Conservation (phyloP, 495 filamentous ascomycete genomes). For the Neurospora sp. region DNA sequence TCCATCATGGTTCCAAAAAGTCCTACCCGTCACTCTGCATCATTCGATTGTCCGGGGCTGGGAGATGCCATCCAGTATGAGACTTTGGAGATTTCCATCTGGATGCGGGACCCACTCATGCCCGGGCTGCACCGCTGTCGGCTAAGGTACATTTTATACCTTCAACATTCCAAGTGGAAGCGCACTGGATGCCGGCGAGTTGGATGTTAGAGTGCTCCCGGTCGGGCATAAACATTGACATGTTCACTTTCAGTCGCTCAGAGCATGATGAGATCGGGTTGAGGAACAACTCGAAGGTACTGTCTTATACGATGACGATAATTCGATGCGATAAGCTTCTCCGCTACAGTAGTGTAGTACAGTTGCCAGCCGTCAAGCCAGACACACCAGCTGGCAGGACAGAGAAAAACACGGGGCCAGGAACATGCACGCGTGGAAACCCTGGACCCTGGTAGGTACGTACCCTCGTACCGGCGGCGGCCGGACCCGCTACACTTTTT, state of each 20-base stretch:
- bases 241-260: conserved; percentile 2
- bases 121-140: background rate
- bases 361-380: background rate
- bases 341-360: background rate
- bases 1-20: background rate
- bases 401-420: background rate
- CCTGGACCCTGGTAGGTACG: background rate
- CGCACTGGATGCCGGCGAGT: background rate
- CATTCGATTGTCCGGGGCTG: background rate
- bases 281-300: background rate
- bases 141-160: background rate
- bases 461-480: background rate
- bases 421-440: background rate
- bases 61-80: background rate
- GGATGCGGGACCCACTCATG: background rate
- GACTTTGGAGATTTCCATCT: background rate
- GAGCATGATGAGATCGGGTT: conserved; percentile 1
- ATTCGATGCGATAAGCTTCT: background rate
- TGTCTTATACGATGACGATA: background rate
- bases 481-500: background rate
- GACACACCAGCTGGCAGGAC: background rate
- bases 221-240: background rate
- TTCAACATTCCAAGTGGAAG: background rate
- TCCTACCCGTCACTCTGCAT: background rate
- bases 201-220: background rate